Percentiles rank a stretch among this genome's conserved stretches.
Evolutionary conservation across 2,329 filamentous ascomycete species (phyloP).

Genomic region (Colletotrichum sp.): DNA sequence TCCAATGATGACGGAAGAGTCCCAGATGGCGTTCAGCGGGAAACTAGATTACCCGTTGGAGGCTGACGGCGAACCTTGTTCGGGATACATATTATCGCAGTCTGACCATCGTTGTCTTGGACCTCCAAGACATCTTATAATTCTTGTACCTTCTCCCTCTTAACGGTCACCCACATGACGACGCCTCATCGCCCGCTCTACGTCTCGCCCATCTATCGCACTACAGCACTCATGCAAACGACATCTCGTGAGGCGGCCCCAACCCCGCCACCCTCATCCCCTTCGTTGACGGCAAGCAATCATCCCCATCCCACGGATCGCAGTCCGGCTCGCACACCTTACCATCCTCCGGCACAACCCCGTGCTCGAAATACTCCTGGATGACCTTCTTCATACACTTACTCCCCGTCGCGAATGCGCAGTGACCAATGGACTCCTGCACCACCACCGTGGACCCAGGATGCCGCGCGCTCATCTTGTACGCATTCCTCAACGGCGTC

Average conservation of each 20-base stretch:
- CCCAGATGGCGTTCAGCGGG: not conserved
- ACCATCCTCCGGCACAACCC: constrained; percentile 29
- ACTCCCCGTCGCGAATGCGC: constrained; percentile 20
- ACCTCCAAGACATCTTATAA: not conserved
- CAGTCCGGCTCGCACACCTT: constrained; percentile 25
- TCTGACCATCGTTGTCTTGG: not conserved
- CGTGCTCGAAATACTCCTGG: constrained; percentile 33
- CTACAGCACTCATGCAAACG: not conserved
- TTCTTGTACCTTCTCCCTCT: not conserved
- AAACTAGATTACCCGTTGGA: not conserved
- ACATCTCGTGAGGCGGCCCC: not conserved
- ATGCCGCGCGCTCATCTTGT: constrained; percentile 28
- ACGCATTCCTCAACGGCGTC: constrained; percentile 46
- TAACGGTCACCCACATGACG: not conserved
- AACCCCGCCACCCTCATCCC: not conserved
- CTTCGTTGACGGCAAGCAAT: not conserved
- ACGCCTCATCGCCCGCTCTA: not conserved
- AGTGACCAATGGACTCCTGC: constrained; percentile 34
- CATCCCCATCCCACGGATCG: constrained; percentile 17
- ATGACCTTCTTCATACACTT: constrained; percentile 25
- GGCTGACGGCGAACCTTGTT: not conserved
- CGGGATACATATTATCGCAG: not conserved
- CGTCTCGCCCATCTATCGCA: not conserved
- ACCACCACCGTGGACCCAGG: constrained; percentile 32
- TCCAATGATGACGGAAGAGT: not conserved